phyloP scores from a whole-genome alignment of 2,329 filamentous ascomycete genomes.

The Allantophomopsis cytisporea region DNA sequence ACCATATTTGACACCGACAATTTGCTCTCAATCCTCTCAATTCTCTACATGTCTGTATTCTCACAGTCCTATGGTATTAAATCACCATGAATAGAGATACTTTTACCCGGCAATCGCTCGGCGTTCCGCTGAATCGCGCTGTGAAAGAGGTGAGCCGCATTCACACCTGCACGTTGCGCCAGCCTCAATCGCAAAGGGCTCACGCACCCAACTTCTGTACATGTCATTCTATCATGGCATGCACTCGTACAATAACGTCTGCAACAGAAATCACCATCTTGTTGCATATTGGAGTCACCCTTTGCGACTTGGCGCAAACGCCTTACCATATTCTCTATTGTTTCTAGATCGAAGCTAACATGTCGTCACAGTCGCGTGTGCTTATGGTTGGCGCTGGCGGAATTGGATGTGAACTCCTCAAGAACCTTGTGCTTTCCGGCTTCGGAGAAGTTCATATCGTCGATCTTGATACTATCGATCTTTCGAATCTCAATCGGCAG shows the following conservation, averaged over 20 bases:
- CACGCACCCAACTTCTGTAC: background rate
- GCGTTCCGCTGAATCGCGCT: conserved; percentile 43
- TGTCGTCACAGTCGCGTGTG: conserved; percentile 53
- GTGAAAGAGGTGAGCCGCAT: conserved; percentile 50
- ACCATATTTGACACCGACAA: no score
- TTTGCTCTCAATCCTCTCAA: no score
- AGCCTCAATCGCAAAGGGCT: background rate
- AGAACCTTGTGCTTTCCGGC: conserved; percentile 84
- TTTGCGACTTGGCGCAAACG: background rate
- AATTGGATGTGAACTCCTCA: conserved; percentile 94
- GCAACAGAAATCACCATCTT: background rate
- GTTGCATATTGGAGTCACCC: background rate
- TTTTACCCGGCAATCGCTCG: conserved; percentile 53
- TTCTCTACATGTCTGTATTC: no score
- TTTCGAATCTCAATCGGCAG: conserved; percentile 94
- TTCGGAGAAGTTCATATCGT: conserved; percentile 92
- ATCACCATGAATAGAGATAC: conserved; percentile 29
- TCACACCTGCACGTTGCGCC: background rate
- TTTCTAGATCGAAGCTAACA: conserved; percentile 18
- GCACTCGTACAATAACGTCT: no score
- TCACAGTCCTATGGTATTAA: no score
- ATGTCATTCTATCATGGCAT: background rate
- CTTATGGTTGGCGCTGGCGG: conserved; percentile 93
- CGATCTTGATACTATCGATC: conserved; percentile 94
- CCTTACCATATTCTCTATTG: background rate